Percentiles rank a stretch among this genome's conserved stretches.
Conservation (phyloP, 306 rosid species). For the Vigna unguiculata region DNA sequence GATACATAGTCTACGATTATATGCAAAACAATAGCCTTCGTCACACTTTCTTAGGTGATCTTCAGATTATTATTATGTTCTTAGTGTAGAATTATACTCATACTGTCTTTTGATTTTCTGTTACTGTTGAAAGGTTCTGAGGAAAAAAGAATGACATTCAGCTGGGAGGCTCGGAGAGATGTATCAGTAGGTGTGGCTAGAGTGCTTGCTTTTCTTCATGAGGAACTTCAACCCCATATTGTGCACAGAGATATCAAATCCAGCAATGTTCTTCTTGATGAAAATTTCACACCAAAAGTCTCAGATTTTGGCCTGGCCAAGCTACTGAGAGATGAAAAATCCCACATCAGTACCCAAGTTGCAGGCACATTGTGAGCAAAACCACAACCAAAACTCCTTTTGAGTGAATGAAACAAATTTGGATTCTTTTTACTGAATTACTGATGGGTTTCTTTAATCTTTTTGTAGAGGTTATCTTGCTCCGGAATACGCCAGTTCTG, state of each 20-base stretch:
- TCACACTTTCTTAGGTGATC: slow-evolving; percentile 63
- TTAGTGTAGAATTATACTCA: not conserved
- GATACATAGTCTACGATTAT: slow-evolving; percentile 82
- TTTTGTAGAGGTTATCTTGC: slow-evolving; percentile 73
- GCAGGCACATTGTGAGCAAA: slow-evolving; percentile 87
- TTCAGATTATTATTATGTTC: not conserved
- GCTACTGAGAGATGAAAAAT: slow-evolving; percentile 58
- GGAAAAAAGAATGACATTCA: slow-evolving; percentile 61
- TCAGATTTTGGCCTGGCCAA: slow-evolving; percentile 84
- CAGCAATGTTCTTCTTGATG: slow-evolving; percentile 82
- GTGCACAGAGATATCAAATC: slow-evolving; percentile 84
- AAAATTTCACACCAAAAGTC: slow-evolving; percentile 66
- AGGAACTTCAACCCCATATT: slow-evolving; percentile 67
- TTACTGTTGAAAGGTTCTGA: slow-evolving; percentile 53
- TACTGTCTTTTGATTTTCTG: not conserved
- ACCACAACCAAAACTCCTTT: not conserved
- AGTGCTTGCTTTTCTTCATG: slow-evolving; percentile 77
- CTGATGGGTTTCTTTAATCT: slow-evolving; percentile 21
- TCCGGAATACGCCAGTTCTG: slow-evolving; percentile 83
- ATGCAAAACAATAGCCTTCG: slow-evolving; percentile 79
- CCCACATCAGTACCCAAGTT: slow-evolving; percentile 74
- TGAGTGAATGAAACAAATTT: not conserved
- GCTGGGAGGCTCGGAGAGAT: slow-evolving; percentile 64
- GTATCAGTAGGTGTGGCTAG: slow-evolving; percentile 75
- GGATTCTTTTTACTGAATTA: not conserved